Percentiles rank a stretch among this genome's conserved stretches.
phyloP scores from a whole-genome alignment of 345 rosid species.

The Garcia nutans region DNA sequence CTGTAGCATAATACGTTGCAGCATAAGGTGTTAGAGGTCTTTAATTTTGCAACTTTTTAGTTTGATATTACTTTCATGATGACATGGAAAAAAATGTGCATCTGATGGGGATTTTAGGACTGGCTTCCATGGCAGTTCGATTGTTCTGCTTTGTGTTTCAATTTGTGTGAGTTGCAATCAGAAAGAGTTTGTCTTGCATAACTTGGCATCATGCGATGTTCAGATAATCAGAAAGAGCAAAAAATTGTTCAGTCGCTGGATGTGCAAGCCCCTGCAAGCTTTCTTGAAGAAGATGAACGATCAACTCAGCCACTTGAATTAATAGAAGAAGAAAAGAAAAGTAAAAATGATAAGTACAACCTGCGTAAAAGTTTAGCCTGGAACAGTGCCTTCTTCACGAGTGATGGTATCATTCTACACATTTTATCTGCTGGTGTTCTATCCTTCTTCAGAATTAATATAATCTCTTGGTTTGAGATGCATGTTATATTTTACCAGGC shows the following conservation, averaged over 20 bases:
- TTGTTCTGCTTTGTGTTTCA: background rate
- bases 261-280: constrained; percentile 23
- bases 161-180: background rate
- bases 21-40: background rate
- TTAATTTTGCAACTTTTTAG: background rate
- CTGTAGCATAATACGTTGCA: background rate
- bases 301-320: constrained; percentile 42
- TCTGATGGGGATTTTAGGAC: background rate
- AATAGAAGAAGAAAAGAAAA: constrained; percentile 33
- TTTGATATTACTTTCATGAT: background rate
- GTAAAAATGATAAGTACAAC: constrained; percentile 53
- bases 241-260: constrained; percentile 28
- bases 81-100: background rate
- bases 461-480: background rate
- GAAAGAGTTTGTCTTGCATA: constrained; percentile 29
- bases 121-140: background rate
- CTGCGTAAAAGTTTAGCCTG: constrained; percentile 90
- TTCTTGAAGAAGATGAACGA: constrained; percentile 32
- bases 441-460: background rate
- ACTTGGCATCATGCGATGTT: constrained; percentile 15
- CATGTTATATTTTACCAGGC: constrained; percentile 42
- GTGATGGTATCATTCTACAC: constrained; percentile 44
- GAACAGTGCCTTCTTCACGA: constrained; percentile 97
- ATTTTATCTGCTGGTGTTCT: background rate
- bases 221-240: constrained; percentile 43